Conservation (phyloP, 2,329 filamentous ascomycete genomes). For the Cytospora leucostoma region DNA sequence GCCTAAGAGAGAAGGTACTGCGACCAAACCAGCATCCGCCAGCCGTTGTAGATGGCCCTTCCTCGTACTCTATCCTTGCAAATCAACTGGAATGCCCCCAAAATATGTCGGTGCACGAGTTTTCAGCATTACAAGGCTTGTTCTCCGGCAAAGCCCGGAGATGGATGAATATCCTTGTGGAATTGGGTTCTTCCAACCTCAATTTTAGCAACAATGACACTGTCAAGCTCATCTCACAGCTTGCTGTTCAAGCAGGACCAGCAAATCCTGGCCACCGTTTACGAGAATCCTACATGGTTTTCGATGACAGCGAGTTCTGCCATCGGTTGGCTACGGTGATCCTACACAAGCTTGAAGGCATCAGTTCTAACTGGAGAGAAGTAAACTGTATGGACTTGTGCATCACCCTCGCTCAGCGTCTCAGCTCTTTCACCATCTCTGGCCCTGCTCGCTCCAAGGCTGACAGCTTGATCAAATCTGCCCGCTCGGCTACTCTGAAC, state of each 20-base stretch:
- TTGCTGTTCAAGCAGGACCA: slow-evolving; percentile 60
- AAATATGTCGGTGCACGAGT: slow-evolving; percentile 53
- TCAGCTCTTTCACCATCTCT: slow-evolving; percentile 32
- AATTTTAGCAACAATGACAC: slow-evolving; percentile 61
- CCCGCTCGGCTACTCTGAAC: slow-evolving; percentile 44
- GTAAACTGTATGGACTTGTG: slow-evolving; percentile 58
- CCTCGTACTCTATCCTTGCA: slow-evolving; percentile 57
- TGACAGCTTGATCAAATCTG: slow-evolving; percentile 41
- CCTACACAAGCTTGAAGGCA: slow-evolving; percentile 41
- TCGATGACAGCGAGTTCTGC: slow-evolving; percentile 55
- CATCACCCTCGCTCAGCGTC: slow-evolving; percentile 51
- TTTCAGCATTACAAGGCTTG: slow-evolving; percentile 51
- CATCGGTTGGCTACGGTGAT: slow-evolving; percentile 50
- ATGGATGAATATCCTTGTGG: slow-evolving; percentile 50
- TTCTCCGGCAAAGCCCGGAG: slow-evolving; percentile 48
- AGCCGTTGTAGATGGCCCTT: slow-evolving; percentile 42
- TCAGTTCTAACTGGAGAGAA: slow-evolving; percentile 62
- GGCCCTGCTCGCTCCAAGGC: slow-evolving; percentile 28
- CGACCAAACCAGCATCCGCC: slow-evolving; percentile 24
- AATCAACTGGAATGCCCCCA: slow-evolving; percentile 51
- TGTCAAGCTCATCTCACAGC: slow-evolving; percentile 49
- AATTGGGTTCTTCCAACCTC: slow-evolving; percentile 55
- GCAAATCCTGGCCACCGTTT: slow-evolving; percentile 35
- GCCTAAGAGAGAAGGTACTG: slow-evolving; percentile 28
- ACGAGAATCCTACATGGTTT: slow-evolving; percentile 50